Evolutionary conservation across 352 stramenopile species (phyloP), one percentile per base, ranked within the genome.

Genomic region (Pythium angustatum): DNA sequence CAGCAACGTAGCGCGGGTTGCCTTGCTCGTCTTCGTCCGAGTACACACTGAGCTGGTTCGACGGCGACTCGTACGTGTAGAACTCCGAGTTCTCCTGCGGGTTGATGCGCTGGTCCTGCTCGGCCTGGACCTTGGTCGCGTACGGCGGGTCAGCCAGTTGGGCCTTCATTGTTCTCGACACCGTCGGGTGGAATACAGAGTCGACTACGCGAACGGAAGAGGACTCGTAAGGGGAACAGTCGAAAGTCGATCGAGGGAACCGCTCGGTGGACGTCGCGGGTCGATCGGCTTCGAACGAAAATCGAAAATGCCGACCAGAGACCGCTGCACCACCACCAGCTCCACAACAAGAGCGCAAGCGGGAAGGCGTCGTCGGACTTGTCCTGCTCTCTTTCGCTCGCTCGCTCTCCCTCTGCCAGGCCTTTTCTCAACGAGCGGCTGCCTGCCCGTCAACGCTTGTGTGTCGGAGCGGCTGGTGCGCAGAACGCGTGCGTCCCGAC

Each of bases 1-100:
- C 81, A 0, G 79, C 78, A 44, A 90, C 81, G 61, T 83, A 91
- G 62, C 77, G 83, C 28, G 45, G 54, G 40, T 69, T 64, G 24
- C 47, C 43, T 26, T 34, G 54, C 44, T 63, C 64, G 27, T 66
- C 64, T 11, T 70, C n/a, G n/a, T n/a, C 63, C 26, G 64, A 71
- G 57, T 66, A 66, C 22, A 71, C 43, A 34, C 56, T 66, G 15
- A 70, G 40, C 56, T 66, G 55, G 22, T 50, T 40, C 12, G 52
- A 58, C 45, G 64, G 64, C 12, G 56, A 66, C 14, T 62, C 58
- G 56, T 71, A 62, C 31, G 55, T 70, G 56, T 62, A 58, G 38
- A 64, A 69, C 54, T 69, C 62, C 30, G 48, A 36, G 15, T 26
- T 63, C 17, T 63, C 52, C 45, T 64, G 62, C 9, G 51, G 33